Evolutionary conservation across 768 basidiomycete genomes (phyloP), one percentile per base, ranked within the genome.

Genomic region (Rhodosporidiobolus odoratus): DNA sequence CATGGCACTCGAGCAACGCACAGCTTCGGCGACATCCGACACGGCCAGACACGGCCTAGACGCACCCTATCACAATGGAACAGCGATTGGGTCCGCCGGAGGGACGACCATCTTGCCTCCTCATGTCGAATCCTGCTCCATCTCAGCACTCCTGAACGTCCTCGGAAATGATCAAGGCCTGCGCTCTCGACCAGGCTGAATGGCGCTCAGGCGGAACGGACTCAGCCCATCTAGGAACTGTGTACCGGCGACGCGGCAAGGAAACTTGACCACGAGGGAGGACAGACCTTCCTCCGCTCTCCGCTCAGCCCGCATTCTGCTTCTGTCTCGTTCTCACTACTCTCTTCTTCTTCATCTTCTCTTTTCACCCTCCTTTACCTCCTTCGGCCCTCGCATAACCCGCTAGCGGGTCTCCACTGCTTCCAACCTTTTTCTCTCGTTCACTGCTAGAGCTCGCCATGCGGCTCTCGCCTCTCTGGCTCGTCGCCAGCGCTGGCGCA

Each of bases 381-480:
- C 21, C 12, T 32, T 37, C 16, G 12, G 27, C 34, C 35, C 35
- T 3, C 40, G 7, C 19, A 45, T 30, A 3, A 27, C 27, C 27
- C 34, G 9, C 21, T 16, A 57, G 54, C 54, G 54, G 54, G 35
- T 23, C 60, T 25, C 37, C 62, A 43, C 62, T 63, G 50, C 27
- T 54, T 63, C 48, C n/a, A n/a, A n/a, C 19, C 19, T 15, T 62
- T 40, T 25, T 40, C 58, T 27, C 40, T 30, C 58, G 5, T 30
- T 41, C 30, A 27, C 10, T 50, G 3, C 34, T 41, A 38, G 19
- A 13, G 6, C 13, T 32, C 8, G 32, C 34, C 47, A 62, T 62
- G 60, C 32, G 60, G 60, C 34, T 68, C 27, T 30, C 45, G 10
- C 37, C 61, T 12, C 34, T 68, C 47, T 54, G 35, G 3, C 47